Evolutionary conservation across 1,284 basidiomycete genomes (phyloP).

Genomic region (Apiotrichum akiyoshidainum): DNA sequence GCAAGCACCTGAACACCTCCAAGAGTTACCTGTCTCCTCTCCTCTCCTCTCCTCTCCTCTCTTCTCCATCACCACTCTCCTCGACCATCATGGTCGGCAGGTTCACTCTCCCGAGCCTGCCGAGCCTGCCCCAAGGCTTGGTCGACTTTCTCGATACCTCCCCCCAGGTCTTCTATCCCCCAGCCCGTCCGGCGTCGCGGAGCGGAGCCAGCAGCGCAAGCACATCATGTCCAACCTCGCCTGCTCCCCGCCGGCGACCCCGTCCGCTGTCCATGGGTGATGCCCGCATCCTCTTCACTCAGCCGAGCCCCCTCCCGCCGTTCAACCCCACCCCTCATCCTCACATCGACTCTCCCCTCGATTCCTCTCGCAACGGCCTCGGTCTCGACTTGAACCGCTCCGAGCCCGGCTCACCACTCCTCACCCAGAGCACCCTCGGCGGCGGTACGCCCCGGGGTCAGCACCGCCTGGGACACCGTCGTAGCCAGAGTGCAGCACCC

Average conservation of each 20-base stretch:
- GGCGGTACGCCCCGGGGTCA: background rate
- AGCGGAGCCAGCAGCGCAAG: background rate
- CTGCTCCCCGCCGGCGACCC: conserved; percentile 3
- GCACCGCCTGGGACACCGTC: background rate
- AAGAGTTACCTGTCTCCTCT: too few relatives aligned
- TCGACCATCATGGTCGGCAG: conserved; percentile 12
- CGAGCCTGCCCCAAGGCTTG: conserved; percentile 10
- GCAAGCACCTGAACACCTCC: too few relatives aligned
- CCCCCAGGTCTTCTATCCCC: conserved; percentile 17
- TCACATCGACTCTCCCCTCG: conserved; percentile 12
- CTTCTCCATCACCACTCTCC: too few relatives aligned
- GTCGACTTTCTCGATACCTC: conserved; percentile 14
- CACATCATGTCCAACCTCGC: conserved; percentile 15
- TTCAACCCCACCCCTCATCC: conserved; percentile 8
- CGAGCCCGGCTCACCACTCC: background rate
- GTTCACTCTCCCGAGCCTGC: conserved; percentile 20
- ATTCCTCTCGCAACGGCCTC: background rate
- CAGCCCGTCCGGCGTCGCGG: conserved; percentile 10
- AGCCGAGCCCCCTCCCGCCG: conserved; percentile 3
- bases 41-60: too few relatives aligned
- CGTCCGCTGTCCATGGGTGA: conserved; percentile 7
- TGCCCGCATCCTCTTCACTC: background rate
- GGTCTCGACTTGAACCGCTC: background rate
- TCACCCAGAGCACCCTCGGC: background rate
- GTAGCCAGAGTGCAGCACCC: conserved; percentile 4